Evolutionary conservation across 2,329 filamentous ascomycete species (phyloP).

Genomic region (Aspergillus floridensis): DNA sequence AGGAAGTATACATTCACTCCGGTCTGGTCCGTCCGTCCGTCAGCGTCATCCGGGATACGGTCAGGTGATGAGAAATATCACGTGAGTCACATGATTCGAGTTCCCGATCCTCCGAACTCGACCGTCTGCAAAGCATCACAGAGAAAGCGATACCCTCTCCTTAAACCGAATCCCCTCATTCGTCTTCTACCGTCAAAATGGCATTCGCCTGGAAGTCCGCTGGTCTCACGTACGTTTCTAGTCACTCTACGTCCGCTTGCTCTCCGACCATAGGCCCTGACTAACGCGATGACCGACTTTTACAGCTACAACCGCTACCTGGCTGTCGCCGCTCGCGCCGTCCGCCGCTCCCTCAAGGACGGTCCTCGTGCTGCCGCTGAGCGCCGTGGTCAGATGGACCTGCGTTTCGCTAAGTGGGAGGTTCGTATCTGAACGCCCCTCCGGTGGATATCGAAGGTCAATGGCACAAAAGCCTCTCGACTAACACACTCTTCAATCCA

Average conservation of each 20-base stretch:
- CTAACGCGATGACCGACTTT: conserved; percentile 25
- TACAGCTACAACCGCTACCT: conserved; percentile 99
- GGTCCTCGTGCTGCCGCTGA: conserved; percentile 83
- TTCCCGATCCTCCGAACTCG: conserved; percentile 37
- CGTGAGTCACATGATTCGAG: conserved; percentile 29
- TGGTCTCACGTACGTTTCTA: conserved; percentile 76
- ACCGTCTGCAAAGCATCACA: conserved; percentile 32
- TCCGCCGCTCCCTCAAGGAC: conserved; percentile 96
- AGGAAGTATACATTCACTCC: background rate
- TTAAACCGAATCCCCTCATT: conserved; percentile 28
- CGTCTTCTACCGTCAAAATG: conserved; percentile 63
- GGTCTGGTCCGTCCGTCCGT: background rate
- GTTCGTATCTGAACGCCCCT: conserved; percentile 57
- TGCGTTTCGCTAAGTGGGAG: conserved; percentile 93
- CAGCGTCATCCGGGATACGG: background rate
- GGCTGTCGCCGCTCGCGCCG: conserved; percentile 86
- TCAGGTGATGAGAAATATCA: conserved; percentile 12
- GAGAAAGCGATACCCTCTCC: conserved; percentile 28
- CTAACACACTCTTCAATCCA: conserved; percentile 46
- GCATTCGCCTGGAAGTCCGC: conserved; percentile 97
- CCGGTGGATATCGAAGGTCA: conserved; percentile 1
- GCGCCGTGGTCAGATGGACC: conserved; percentile 82
- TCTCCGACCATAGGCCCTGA: conserved; percentile 9
- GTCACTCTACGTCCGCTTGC: conserved; percentile 23
- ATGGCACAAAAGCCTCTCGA: conserved; percentile 18